A percentile compares a stretch with the other conserved stretches of the same genome.
Evolutionary conservation across 2,329 filamentous ascomycete species (phyloP).

Genomic region (Colletotrichum sojae): DNA sequence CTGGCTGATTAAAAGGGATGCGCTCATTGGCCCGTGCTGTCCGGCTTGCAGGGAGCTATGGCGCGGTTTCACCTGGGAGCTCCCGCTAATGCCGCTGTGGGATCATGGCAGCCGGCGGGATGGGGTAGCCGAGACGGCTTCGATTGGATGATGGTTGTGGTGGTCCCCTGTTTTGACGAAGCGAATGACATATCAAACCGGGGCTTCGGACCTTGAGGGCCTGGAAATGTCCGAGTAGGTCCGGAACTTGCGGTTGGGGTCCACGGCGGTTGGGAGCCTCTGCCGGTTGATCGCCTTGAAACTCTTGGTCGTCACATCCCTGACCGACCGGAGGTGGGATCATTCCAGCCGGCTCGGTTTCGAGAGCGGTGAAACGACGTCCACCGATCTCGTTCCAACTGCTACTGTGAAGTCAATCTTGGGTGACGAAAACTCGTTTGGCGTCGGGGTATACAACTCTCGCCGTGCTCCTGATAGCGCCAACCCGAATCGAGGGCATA

Average conservation of each 20-base stretch:
- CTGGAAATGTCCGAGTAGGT: constrained; percentile 22
- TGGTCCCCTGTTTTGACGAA: constrained; percentile 5
- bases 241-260: constrained; percentile 1
- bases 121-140: constrained; percentile 3
- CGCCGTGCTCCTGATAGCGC: no score
- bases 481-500: no score
- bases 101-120: constrained; percentile 35
- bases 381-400: no score
- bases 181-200: constrained; percentile 15
- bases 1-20: constrained; percentile 37
- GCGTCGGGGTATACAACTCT: no score
- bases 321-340: no score
- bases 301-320: no score
- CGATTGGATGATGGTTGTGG: neutral
- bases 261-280: no score
- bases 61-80: constrained; percentile 34
- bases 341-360: no score
- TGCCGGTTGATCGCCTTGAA: no score
- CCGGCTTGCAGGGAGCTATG: constrained; percentile 36
- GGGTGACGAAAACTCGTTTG: no score
- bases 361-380: no score
- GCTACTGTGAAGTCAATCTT: no score
- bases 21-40: constrained; percentile 31
- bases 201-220: constrained; percentile 14
- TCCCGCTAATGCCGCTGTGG: constrained; percentile 38